A percentile compares a stretch with the other conserved stretches of the same genome.
Evolutionary conservation across 2,329 filamentous ascomycete species (phyloP).

Genomic region (Beauveria sp.): DNA sequence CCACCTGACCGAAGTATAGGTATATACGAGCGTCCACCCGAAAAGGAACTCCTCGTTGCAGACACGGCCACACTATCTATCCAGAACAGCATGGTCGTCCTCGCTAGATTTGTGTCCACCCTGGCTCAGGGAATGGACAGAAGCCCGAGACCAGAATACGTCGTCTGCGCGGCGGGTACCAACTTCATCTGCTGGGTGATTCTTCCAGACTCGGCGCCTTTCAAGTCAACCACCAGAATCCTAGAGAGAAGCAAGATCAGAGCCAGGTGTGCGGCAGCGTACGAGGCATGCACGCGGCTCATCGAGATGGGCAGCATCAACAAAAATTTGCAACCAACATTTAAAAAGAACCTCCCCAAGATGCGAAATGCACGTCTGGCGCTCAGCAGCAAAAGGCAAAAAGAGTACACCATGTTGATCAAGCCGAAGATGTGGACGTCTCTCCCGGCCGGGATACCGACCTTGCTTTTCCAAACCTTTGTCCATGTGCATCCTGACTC

Average conservation of each 20-base stretch:
- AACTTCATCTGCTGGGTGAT: slow-evolving; percentile 71
- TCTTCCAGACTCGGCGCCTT: slow-evolving; percentile 66
- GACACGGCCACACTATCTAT: slow-evolving; percentile 73
- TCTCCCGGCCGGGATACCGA: slow-evolving; percentile 33
- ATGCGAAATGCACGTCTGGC: slow-evolving; percentile 87
- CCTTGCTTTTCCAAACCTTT: slow-evolving; percentile 43
- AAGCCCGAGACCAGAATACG: slow-evolving; percentile 45
- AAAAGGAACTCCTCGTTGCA: slow-evolving; percentile 52
- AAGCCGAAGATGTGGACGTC: slow-evolving; percentile 70
- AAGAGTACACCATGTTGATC: slow-evolving; percentile 66
- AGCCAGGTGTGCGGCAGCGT: slow-evolving; percentile 85
- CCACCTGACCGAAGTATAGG: slow-evolving; percentile 60
- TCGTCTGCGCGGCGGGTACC: slow-evolving; percentile 46
- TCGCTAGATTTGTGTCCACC: slow-evolving; percentile 67
- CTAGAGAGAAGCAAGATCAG: slow-evolving; percentile 61
- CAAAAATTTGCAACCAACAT: slow-evolving; percentile 64
- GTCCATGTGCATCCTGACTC: not conserved
- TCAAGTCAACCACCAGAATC: slow-evolving; percentile 58
- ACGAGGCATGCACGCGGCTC: slow-evolving; percentile 68
- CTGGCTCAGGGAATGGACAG: slow-evolving; percentile 33
- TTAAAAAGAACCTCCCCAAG: slow-evolving; percentile 61
- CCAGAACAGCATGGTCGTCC: slow-evolving; percentile 60
- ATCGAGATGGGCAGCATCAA: slow-evolving; percentile 61
- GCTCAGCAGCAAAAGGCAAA: slow-evolving; percentile 68
- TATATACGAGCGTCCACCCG: slow-evolving; percentile 20